phyloP scores from a whole-genome alignment of 306 rosid species.

The Biancaea sappan region DNA sequence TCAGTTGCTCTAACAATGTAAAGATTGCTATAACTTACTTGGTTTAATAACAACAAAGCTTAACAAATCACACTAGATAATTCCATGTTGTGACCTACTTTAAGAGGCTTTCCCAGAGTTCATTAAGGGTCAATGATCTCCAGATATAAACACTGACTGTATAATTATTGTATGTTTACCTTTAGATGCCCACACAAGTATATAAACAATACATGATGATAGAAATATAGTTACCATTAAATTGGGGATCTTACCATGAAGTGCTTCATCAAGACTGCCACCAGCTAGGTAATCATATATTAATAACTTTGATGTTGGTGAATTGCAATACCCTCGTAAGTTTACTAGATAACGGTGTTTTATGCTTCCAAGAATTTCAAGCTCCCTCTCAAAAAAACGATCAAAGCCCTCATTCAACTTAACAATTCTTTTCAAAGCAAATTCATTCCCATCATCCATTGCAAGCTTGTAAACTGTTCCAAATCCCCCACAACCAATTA shows the following conservation, averaged over 20 bases:
- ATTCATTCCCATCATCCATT: slow-evolving; percentile 94
- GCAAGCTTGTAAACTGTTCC: slow-evolving; percentile 96
- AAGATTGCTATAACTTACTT: background rate
- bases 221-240: slow-evolving; percentile 25
- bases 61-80: background rate
- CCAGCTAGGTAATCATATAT: slow-evolving; percentile 93
- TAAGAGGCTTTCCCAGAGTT: background rate
- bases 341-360: slow-evolving; percentile 97
- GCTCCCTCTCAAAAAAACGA: slow-evolving; percentile 98
- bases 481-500: slow-evolving; percentile 94
- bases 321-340: slow-evolving; percentile 96
- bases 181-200: slow-evolving; percentile 8
- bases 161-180: slow-evolving; percentile 20
- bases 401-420: slow-evolving; percentile 94
- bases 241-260: slow-evolving; percentile 70
- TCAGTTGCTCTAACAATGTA: background rate
- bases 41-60: background rate
- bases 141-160: slow-evolving; percentile 5
- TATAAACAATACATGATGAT: slow-evolving; percentile 22
- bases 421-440: slow-evolving; percentile 92
- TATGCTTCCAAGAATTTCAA: slow-evolving; percentile 96
- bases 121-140: slow-evolving; percentile 21
- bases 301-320: slow-evolving; percentile 92
- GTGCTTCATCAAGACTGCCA: slow-evolving; percentile 97
- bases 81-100: slow-evolving; percentile 1